phyloP scores from a whole-genome alignment of 257 asterid genomes.

The Nyctanthes arbortristis region DNA sequence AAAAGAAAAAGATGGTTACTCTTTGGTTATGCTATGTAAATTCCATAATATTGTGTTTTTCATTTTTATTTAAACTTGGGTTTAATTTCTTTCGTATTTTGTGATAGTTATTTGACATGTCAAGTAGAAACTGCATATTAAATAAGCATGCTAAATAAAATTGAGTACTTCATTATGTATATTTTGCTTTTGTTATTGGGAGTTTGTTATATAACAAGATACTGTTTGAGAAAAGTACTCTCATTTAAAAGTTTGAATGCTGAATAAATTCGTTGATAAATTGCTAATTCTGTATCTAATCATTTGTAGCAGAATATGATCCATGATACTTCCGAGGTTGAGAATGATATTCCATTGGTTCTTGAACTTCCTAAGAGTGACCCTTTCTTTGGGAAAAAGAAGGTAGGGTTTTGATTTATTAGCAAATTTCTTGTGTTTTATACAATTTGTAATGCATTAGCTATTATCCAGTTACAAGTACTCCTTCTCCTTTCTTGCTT shows the following conservation, averaged over 20 bases:
- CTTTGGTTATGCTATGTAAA: background rate
- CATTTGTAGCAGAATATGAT: slow-evolving; percentile 36
- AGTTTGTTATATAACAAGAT: background rate
- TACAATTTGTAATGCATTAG: slow-evolving; percentile 9
- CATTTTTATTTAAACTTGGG: background rate
- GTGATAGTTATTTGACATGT: background rate
- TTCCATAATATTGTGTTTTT: slow-evolving; percentile 7
- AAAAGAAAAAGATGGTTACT: background rate
- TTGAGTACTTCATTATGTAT: background rate
- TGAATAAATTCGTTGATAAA: slow-evolving; percentile 8
- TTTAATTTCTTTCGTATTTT: background rate
- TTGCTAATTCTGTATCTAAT: slow-evolving; percentile 11
- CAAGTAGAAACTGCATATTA: background rate
- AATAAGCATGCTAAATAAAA: background rate
- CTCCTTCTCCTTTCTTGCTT: background rate
- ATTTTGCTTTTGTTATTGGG: background rate
- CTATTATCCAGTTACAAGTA: background rate
- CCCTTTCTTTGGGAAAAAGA: slow-evolving; percentile 56
- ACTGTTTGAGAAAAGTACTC: background rate
- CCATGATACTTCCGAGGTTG: slow-evolving; percentile 26
- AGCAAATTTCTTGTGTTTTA: background rate
- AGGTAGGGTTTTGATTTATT: slow-evolving; percentile 41
- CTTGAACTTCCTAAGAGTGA: slow-evolving; percentile 63
- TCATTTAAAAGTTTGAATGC: background rate
- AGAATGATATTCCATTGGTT: slow-evolving; percentile 44